These are phyloP conservation scores for Mortierella sp. DNA, from an alignment of 371 early-diverging fungal genomes.

Conservation along the genomic window DNA sequence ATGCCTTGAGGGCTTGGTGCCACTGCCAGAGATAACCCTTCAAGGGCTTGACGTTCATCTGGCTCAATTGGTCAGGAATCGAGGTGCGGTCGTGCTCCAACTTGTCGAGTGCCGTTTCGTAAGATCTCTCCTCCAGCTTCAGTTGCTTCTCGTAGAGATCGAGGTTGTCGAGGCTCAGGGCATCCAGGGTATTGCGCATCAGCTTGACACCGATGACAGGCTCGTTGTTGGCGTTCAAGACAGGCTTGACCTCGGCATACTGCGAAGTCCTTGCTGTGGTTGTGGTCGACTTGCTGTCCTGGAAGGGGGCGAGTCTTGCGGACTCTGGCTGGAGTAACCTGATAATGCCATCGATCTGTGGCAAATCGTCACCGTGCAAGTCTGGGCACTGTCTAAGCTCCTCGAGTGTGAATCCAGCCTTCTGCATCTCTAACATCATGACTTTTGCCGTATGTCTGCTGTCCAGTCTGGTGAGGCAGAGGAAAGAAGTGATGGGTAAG, in stretches of 20 bases:
- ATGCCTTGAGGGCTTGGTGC: conserved; percentile 78
- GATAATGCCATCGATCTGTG: conserved; percentile 60
- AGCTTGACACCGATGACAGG: conserved; percentile 80
- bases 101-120: conserved; percentile 81
- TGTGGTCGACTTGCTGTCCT: not conserved
- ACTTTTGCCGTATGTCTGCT: conserved; percentile 71
- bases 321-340: conserved; percentile 35
- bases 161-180: conserved; percentile 66
- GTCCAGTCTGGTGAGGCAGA: conserved; percentile 58
- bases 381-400: conserved; percentile 61
- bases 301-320: conserved; percentile 26
- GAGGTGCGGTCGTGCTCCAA: conserved; percentile 72
- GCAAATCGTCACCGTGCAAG: conserved; percentile 61
- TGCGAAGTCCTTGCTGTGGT: conserved; percentile 8
- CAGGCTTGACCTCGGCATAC: conserved; percentile 77
- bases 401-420: conserved; percentile 57
- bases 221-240: conserved; percentile 77
- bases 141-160: conserved; percentile 83
- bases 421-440: conserved; percentile 78
- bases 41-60: conserved; percentile 65
- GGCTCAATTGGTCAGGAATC: conserved; percentile 66
- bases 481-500: not conserved
- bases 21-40: conserved; percentile 79
- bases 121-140: conserved; percentile 88
- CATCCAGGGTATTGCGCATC: conserved; percentile 78